Evolutionary conservation across 306 rosid species (phyloP), one percentile per base, ranked within the genome.

Genomic region (Alnus glutinosa): DNA sequence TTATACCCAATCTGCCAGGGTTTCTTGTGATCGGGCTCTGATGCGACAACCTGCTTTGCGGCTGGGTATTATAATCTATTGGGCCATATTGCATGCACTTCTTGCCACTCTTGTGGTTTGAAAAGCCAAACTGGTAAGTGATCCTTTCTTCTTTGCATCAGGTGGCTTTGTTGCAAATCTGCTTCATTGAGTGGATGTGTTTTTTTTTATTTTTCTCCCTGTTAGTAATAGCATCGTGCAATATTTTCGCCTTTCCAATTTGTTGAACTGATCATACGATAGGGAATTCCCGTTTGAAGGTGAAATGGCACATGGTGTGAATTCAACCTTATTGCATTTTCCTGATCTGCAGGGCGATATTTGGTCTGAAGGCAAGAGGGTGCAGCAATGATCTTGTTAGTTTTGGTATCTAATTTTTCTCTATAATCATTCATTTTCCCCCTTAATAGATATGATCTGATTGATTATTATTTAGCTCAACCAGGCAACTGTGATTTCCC

Each of bases 11-110:
- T 81, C 79, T 75, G 70, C 78, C 85, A 95, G 98, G 99, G 97
- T 95, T 78, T 88, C 99, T 59, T 95, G 99, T 46, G 99, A 95
- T 77, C 96, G 99, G 55, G 84, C 99, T 49, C 82, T 95, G 81
- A 95, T 95, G 99, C 89, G 99, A 57, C 92, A 89, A 68, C 99
- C 99, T 23, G 78, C 85, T 34, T 83, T 93, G 71, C 92, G 99
- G 68, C 93, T 95, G 62, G 96, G 98, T 64, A 93, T 93, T 80
- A 89, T 93, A 77, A 19, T 93, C 55, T 95, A 95, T 71, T 95
- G 98, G 99, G 94, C 90, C 51, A 74, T 95, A 73, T 78, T 95
- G 89, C 99, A 95, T 30, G 88, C 93, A 39, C 97, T 95, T 75
- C 89, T 95, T 42, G 94, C 97, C 39, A 81, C 92, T 75, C 74